Percentiles rank a stretch among this genome's conserved stretches.
phyloP scores from a whole-genome alignment of 768 basidiomycete genomes.

The Phanerodontia chrysosporium region DNA sequence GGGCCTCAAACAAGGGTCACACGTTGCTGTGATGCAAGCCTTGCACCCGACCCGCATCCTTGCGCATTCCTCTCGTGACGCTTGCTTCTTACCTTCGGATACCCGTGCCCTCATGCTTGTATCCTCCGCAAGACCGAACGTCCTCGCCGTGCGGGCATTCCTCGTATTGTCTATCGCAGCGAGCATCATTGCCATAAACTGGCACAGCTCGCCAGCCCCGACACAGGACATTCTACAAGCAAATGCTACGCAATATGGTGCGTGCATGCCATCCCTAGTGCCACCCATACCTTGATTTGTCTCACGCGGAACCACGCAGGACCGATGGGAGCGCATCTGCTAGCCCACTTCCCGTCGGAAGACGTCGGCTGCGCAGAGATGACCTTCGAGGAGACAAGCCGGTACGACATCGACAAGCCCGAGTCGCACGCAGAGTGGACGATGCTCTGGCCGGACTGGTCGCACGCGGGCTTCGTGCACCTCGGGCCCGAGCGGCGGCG shows the following conservation, averaged over 20 bases:
- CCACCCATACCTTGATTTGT: neutral
- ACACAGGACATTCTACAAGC: neutral
- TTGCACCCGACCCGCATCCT: no score
- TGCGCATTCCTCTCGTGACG: no score
- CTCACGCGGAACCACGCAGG: neutral
- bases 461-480: neutral
- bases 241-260: neutral
- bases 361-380: slow-evolving; percentile 1
- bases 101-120: neutral
- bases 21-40: no score
- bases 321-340: neutral
- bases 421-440: neutral
- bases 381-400: slow-evolving; percentile 9
- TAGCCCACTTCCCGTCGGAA: neutral
- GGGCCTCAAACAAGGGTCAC: no score
- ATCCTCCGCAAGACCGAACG: neutral
- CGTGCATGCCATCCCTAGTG: neutral
- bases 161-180: neutral
- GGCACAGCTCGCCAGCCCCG: neutral
- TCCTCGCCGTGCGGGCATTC: neutral
- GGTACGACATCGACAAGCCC: neutral
- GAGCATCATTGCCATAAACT: neutral
- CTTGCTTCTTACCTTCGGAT: neutral
- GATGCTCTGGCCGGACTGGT: neutral
- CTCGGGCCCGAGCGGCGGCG: slow-evolving; percentile 15